Base-by-base conservation (phyloP, 257 asterid genomes). In the Nemophila menziesii region DNA sequence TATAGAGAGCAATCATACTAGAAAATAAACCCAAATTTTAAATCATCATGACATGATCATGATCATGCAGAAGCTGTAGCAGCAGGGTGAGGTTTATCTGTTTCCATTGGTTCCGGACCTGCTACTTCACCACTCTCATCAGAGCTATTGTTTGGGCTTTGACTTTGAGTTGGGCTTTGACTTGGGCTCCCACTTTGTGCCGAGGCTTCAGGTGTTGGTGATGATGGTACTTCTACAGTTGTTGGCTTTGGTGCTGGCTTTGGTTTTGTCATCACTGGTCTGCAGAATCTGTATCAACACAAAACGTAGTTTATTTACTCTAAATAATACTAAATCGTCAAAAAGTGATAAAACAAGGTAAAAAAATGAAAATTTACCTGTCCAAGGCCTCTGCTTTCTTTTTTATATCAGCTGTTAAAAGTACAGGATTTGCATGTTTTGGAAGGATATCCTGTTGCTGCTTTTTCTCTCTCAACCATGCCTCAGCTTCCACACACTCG, bases 201-300 rank as follows among this genome's bases (percentile, higher is more conserved):
- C n/a, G 76, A 82, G 4, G 75, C 16, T 22, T 79, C 92, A 0
- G 85, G 20, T 11, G 79, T 48, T 13, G 83, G 72, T 17, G 92
- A 36, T 5, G 92, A 36, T 5, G 80, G 43, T 39, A 79, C 11
- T 57, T 78, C 93, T 0, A 92, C 77, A 16, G 86, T 41, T 3
- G 89, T 70, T 37, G 89, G 84, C 56, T 79, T 82, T 13, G 39
- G 12, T 14, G 77, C 74, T 0, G 95, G 97, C 74, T 78, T 80
- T 36, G 96, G 87, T 48, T 89, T 89, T 22, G 53, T 84, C 93
- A 89, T 70, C 48, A 78, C 65, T 1, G 98, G 95, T 71, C 93
- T 56, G 68, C 94, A 80, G 10, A 72, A 46, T 77, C 98, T 89
- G 80, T 45, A 36, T 12, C 8, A 5, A 36, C 5, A 1, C 3